Evolutionary conservation across 2,329 filamentous ascomycete genomes (phyloP).

Genomic region (Trichoderma gracile): DNA sequence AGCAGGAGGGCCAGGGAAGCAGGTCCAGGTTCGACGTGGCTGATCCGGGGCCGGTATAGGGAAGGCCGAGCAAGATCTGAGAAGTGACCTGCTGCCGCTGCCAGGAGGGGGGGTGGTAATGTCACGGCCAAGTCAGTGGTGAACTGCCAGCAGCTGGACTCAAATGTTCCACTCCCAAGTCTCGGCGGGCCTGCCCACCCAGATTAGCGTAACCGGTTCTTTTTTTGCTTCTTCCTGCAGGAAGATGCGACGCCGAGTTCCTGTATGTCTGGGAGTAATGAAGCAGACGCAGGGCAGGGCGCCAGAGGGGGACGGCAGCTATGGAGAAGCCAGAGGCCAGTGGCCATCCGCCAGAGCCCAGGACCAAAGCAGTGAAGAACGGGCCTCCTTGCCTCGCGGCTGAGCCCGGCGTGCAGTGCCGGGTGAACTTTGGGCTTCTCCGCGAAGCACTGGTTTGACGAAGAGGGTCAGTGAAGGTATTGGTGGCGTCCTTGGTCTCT

Average conservation of each 20-base stretch:
- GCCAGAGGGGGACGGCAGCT: background rate
- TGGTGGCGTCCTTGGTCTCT: constrained; percentile 7
- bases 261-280: constrained; percentile 26
- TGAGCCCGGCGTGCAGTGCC: constrained; percentile 20
- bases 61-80: constrained; percentile 28
- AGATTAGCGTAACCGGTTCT: constrained; percentile 14
- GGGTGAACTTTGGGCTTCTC: constrained; percentile 3
- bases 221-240: constrained; percentile 5
- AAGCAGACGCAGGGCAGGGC: constrained; percentile 26
- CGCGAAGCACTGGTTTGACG: constrained; percentile 7
- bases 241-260: constrained; percentile 28
- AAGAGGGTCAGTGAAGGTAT: background rate
- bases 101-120: background rate
- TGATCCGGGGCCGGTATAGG: constrained; percentile 22
- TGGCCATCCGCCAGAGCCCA: background rate
- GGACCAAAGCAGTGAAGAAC: constrained; percentile 4
- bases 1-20: background rate
- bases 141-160: constrained; percentile 13
- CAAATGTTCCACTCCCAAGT: background rate
- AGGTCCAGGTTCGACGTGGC: constrained; percentile 8
- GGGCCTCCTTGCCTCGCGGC: constrained; percentile 23
- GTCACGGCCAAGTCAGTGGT: constrained; percentile 24
- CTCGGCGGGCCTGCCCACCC: constrained; percentile 25
- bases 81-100: constrained; percentile 24
- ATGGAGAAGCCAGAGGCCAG: constrained; percentile 23